Conservation (phyloP, 768 basidiomycete species). For the Punctularia strigosozonata region DNA sequence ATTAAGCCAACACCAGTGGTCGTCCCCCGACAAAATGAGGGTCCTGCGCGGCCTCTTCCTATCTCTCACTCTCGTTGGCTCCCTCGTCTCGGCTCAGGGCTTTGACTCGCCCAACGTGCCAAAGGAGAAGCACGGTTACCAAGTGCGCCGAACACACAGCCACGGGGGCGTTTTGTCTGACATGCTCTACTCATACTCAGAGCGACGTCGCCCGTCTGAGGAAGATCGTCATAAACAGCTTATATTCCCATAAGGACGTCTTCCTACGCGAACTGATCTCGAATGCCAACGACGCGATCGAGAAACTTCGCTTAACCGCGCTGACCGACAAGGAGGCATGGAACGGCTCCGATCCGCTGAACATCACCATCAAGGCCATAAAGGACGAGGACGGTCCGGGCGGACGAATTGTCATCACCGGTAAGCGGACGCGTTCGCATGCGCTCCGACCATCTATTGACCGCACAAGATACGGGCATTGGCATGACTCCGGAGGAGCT, state of each 20-base stretch:
- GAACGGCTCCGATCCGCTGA: slow-evolving; percentile 61
- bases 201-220: slow-evolving; percentile 90
- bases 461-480: slow-evolving; percentile 76
- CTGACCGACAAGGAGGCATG: slow-evolving; percentile 67
- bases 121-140: slow-evolving; percentile 58
- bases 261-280: slow-evolving; percentile 87
- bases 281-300: slow-evolving; percentile 93
- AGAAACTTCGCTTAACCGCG: slow-evolving; percentile 81
- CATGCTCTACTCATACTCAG: slow-evolving; percentile 24
- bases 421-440: slow-evolving; percentile 23
- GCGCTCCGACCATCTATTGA: slow-evolving; percentile 1
- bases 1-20: too few species aligned
- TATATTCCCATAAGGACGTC: slow-evolving; percentile 41
- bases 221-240: slow-evolving; percentile 89
- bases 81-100: slow-evolving; percentile 39
- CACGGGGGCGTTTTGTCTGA: neutral
- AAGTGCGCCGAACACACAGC: slow-evolving; percentile 29
- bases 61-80: slow-evolving; percentile 30
- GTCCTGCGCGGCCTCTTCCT: slow-evolving; percentile 37
- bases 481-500: slow-evolving; percentile 95
- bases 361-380: slow-evolving; percentile 79
- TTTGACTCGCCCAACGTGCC: slow-evolving; percentile 12
- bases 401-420: slow-evolving; percentile 66
- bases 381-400: slow-evolving; percentile 55
- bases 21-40: slow-evolving; percentile 55